Base-by-base conservation (phyloP, 768 basidiomycete genomes). In the Leccinum broughii region DNA sequence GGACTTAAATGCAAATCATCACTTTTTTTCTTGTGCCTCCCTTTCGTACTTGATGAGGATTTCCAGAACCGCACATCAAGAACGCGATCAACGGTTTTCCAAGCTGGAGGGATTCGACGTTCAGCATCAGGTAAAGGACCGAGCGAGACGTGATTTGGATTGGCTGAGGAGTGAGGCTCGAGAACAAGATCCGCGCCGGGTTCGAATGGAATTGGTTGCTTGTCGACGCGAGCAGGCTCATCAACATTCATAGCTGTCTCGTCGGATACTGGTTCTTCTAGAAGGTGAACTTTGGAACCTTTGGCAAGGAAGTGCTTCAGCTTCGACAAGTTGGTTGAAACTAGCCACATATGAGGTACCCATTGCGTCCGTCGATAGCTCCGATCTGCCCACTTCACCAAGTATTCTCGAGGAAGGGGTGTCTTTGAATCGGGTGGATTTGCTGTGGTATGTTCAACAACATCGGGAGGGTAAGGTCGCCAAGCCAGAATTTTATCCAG, bases 311-410 rank as follows among this genome's bases (percentile, higher is more conserved):
- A 98, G 70, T 91, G 83, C 64, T 88, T 89, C 60, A 97, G 76
- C 69, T 88, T 92, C 11, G 73, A 68, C n/a, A 75, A 70, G 55
- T 84, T 78, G n/a, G 83, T 86, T 10, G 88, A 83, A 32, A 86
- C 77, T 2, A 97, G 78, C 93, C 93, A 98, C 79, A 89, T 86
- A 66, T 98, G 95, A 32, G 93, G 90, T 2, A 97, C 93, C 95
- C 95, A 98, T 71, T 89, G 82, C 11, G 84, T 77, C 48, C 89
- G 84, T 56, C 90, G 79, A 72, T 91, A 98, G 64, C 93, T 92
- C 50, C 89, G 77, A 44, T 81, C 85, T 9, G 74, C 73, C 93
- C 94, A 98, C 72, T 98, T 98, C 57, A 98, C 85, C 13, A 98
- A 85, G 71, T 98, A 98, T 73, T 96, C 93, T 49, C 95, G 78